phyloP scores from a whole-genome alignment of 106 monocot genomes.

The Allium fistulosum region DNA sequence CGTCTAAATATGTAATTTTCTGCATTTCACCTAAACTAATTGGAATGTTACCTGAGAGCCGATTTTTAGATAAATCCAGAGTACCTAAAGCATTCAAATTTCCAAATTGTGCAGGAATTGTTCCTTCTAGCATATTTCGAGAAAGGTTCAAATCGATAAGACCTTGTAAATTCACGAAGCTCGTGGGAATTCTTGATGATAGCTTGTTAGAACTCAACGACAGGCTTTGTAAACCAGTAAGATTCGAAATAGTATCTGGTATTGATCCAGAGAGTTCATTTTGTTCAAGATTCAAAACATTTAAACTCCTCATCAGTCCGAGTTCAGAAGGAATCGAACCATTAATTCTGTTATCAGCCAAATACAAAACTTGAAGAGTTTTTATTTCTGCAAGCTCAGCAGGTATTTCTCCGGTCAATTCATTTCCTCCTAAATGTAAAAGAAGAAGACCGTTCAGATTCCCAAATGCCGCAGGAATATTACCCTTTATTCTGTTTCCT shows the following conservation, averaged over 20 bases:
- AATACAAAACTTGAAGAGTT: background rate
- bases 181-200: constrained; percentile 2
- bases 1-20: background rate
- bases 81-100: background rate
- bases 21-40: background rate
- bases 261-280: constrained; percentile 5
- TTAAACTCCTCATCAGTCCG: background rate
- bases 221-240: background rate
- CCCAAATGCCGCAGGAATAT: background rate
- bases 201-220: background rate
- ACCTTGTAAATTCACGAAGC: background rate
- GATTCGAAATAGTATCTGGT: background rate
- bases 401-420: constrained; percentile 4
- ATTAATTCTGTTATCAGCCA: background rate
- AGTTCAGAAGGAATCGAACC: constrained; percentile 1
- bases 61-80: constrained; percentile 6
- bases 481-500: background rate
- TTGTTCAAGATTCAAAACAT: background rate
- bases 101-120: background rate
- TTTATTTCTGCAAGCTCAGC: background rate
- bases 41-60: constrained; percentile 11
- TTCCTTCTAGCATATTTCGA: background rate
- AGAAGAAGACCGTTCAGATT: background rate
- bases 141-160: background rate
- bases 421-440: background rate